These are phyloP conservation scores for Cocos nucifera DNA, from an alignment of 176 grass and related monocot species.

Conservation along the genomic window DNA sequence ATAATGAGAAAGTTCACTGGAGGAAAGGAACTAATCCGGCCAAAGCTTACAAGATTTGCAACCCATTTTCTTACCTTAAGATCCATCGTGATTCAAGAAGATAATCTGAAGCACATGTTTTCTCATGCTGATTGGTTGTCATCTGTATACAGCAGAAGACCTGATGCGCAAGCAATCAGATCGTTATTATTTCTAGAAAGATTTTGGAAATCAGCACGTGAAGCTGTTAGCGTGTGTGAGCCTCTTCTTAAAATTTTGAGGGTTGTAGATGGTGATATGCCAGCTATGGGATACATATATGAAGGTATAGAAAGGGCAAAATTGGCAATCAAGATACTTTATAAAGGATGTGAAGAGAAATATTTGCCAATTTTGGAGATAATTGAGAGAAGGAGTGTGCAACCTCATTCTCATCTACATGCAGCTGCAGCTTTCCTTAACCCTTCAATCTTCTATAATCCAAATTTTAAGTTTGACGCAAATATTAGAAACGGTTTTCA, in stretches of 20 bases:
- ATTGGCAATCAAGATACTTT: conserved; percentile 15
- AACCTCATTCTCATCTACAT: conserved; percentile 21
- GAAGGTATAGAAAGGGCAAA: conserved; percentile 20
- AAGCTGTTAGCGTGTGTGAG: conserved; percentile 17
- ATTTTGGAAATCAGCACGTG: conserved; percentile 19
- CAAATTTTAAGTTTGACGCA: conserved; percentile 13
- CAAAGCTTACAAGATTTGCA: conserved; percentile 9
- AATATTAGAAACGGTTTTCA: conserved; percentile 24
- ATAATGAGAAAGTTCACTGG: conserved; percentile 12
- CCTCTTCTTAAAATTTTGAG: conserved; percentile 22
- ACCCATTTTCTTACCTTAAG: conserved; percentile 18
- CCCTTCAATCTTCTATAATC: conserved; percentile 15
- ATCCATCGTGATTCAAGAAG: conserved; percentile 18
- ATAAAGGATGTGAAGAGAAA: conserved; percentile 18
- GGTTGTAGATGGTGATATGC: conserved; percentile 21
- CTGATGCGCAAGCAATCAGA: conserved; percentile 10
- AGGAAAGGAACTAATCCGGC: conserved; percentile 2
- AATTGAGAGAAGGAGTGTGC: conserved; percentile 18
- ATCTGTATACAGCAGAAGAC: conserved; percentile 6
- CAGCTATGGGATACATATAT: conserved; percentile 18
- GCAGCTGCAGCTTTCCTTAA: conserved; percentile 21
- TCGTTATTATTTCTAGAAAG: conserved; percentile 13
- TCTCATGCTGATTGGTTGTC: conserved; percentile 19
- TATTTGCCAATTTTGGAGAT: conserved; percentile 14
- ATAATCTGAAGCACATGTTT: conserved; percentile 14